phyloP scores from a whole-genome alignment of 495 filamentous ascomycete species.

The Chaetomium cochliodes region DNA sequence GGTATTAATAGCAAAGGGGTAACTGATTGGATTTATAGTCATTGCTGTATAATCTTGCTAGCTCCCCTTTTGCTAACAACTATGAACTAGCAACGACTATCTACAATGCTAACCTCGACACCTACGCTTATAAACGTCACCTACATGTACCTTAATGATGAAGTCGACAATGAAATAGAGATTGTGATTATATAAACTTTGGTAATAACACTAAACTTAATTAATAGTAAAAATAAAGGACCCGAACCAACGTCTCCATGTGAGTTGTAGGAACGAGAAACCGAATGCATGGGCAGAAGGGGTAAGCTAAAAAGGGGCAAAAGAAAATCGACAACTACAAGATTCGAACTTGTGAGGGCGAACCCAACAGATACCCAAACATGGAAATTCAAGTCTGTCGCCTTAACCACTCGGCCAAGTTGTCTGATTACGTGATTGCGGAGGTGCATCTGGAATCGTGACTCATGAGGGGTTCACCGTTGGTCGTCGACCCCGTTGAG shows the following conservation, averaged over 20 bases:
- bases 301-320: slow-evolving; percentile 1
- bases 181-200: no score
- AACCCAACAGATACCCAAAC: slow-evolving; percentile 34
- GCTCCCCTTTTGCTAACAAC: no score
- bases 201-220: no score
- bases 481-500: not conserved
- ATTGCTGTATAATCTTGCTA: no score
- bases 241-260: not conserved
- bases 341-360: slow-evolving; percentile 36
- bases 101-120: no score
- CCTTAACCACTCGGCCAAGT: slow-evolving; percentile 37
- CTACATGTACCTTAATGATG: no score
- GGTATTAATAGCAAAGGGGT: no score
- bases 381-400: slow-evolving; percentile 34
- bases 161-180: no score
- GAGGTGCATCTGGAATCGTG: not conserved
- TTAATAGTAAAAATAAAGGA: no score
- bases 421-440: slow-evolving; percentile 22
- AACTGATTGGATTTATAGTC: no score
- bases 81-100: no score
- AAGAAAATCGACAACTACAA: slow-evolving; percentile 26
- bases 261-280: not conserved
- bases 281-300: not conserved
- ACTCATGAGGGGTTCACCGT: not conserved
- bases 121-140: no score